These are phyloP conservation scores for Penstemon barbatus DNA, from an alignment of 257 asterid genomes.

Conservation along the genomic window DNA sequence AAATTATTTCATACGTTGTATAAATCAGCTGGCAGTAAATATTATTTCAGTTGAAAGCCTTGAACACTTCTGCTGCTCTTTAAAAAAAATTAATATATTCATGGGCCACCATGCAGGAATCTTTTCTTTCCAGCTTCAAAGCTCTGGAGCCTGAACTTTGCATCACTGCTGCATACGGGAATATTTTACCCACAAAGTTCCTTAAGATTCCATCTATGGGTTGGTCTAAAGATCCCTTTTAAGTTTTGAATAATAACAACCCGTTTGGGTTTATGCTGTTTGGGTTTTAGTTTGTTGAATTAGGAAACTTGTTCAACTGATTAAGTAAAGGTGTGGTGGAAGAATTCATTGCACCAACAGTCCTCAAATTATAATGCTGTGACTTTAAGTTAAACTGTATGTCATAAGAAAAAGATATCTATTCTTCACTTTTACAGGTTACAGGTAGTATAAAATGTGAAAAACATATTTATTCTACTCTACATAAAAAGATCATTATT, in stretches of 20 bases:
- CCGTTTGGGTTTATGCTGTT: background rate
- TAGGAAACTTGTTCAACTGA: background rate
- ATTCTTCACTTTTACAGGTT: background rate
- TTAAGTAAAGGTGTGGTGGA: background rate
- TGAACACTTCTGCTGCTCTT: background rate
- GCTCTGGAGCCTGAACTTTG: constrained; percentile 92
- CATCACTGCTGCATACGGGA: constrained; percentile 96
- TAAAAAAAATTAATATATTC: constrained; percentile 7
- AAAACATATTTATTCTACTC: background rate
- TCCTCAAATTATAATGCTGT: background rate
- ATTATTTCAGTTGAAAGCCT: background rate
- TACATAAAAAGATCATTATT: constrained; percentile 3
- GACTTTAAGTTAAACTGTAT: background rate
- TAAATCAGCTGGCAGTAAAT: constrained; percentile 16
- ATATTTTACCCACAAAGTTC: constrained; percentile 81
- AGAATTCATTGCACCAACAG: background rate
- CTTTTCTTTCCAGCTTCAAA: constrained; percentile 57
- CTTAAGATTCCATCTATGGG: constrained; percentile 86
- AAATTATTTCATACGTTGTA: background rate
- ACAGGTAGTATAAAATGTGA: constrained; percentile 1
- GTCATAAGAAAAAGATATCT: background rate
- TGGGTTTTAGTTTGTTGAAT: background rate
- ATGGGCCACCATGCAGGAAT: constrained; percentile 53
- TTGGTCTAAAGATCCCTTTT: constrained; percentile 38
- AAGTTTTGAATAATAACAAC: background rate